Conservation (phyloP, 2,329 filamentous ascomycete species). For the Apiospora malaysiana region DNA sequence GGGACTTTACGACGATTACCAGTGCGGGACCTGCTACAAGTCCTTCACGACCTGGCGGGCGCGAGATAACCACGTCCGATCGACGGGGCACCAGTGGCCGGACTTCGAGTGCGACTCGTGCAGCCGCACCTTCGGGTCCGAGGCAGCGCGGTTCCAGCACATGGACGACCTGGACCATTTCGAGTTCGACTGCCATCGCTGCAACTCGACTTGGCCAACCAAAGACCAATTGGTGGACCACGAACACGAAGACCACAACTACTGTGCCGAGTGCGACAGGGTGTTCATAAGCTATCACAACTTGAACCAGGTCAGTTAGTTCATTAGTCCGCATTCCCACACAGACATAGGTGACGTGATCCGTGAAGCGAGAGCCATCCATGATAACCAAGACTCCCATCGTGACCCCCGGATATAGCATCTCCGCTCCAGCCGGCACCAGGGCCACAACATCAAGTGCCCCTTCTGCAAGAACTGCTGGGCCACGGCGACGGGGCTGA, state of each 20-base stretch:
- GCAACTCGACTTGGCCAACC: constrained; percentile 30
- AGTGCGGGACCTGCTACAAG: constrained; percentile 31
- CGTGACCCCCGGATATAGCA: constrained; percentile 48
- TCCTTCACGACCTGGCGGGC: constrained; percentile 25
- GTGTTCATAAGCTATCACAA: constrained; percentile 39
- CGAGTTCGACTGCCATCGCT: constrained; percentile 36
- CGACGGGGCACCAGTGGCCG: constrained; percentile 25
- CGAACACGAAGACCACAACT: constrained; percentile 37
- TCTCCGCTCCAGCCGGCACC: constrained; percentile 57
- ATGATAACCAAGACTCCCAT: neutral
- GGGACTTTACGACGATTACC: neutral
- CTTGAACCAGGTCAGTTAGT: constrained; percentile 39
- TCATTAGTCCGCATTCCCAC: neutral
- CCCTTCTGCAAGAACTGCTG: constrained; percentile 58
- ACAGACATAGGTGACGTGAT: neutral
- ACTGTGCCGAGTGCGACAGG: constrained; percentile 43
- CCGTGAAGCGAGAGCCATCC: neutral
- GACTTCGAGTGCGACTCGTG: constrained; percentile 32
- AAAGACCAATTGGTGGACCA: constrained; percentile 32
- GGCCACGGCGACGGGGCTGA: constrained; percentile 58
- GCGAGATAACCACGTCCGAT: constrained; percentile 29
- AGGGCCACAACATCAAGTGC: constrained; percentile 51
- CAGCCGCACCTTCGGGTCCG: constrained; percentile 25
- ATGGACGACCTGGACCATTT: constrained; percentile 40
- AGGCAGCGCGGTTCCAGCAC: constrained; percentile 31